Base-by-base conservation (phyloP, 208 protist genomes). In the Crithidia brevicula region DNA sequence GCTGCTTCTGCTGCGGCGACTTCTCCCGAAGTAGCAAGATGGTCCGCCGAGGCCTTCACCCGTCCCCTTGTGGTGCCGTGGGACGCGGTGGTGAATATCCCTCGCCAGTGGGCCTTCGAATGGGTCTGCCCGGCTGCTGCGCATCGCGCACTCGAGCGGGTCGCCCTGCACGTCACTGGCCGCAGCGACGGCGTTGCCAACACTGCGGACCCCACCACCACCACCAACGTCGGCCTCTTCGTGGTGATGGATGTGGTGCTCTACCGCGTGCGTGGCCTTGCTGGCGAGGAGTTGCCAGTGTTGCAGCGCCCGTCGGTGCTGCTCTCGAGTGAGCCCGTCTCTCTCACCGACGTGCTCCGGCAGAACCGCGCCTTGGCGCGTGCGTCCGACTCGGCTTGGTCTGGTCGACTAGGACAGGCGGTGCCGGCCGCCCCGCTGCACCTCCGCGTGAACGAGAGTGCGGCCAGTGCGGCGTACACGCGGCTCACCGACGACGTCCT, bases 91-190 rank as follows among this genome's bases (percentile, higher is more conserved):
- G 28, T 28, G 13, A 46, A 22, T 42, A 79, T 92, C 25, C 89
- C 86, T 9, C 76, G 72, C 2, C 51, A 56, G 51, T 94, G 89
- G 86, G 50, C 50, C 28, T 67, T 89, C 27, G 77, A 85, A 56
- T 88, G 79, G 74, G 43, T 92, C 20, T 94, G 89, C 64, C 83
- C 89, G 1, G n/a, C 53, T 11, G 76, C 79, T 15, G 89, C 89
- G 6, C 70, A 67, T 38, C 65, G 58, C 3, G 71, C 74, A 13
- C 59, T 94, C 18, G 57, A 73, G 34, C 62, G 33, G 0, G 28
- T 70, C 6, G 34, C 57, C 2, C 22, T 42, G 33, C 50, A 74
- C 40, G 25, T 57, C n/a, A 36, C 28, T 34, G 20, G 47, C 47
- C 27, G 30, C 51, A 62, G 56, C 52, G 62, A 52, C 52, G 34